phyloP scores from a whole-genome alignment of 164 flowering plant genomes.

The Berberis vulgaris region DNA sequence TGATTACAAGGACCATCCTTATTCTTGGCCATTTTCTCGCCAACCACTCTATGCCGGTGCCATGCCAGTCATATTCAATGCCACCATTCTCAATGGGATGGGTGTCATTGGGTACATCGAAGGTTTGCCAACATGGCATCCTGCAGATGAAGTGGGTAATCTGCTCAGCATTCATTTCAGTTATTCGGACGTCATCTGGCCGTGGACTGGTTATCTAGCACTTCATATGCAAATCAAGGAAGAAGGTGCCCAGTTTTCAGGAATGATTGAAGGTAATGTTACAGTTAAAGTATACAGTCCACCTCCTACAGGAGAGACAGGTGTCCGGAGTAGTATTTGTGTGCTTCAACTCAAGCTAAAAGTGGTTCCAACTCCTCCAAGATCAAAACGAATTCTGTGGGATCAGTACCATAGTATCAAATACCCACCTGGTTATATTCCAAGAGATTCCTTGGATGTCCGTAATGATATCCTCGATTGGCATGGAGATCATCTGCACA shows the following conservation, averaged over 20 bases:
- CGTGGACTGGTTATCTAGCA: conserved; percentile 97
- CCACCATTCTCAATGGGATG: conserved; percentile 96
- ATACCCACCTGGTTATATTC: conserved; percentile 98
- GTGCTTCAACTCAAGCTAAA: conserved; percentile 71
- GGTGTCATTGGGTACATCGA: conserved; percentile 89
- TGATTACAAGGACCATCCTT: conserved; percentile 86
- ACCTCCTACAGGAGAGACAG: conserved; percentile 60
- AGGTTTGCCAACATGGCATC: conserved; percentile 78
- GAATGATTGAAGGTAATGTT: conserved; percentile 87
- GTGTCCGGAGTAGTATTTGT: conserved; percentile 52
- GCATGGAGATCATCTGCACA: conserved; percentile 99
- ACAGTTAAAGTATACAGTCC: conserved; percentile 76
- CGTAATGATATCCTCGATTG: conserved; percentile 98
- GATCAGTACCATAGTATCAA: conserved; percentile 97
- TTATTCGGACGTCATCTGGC: conserved; percentile 90
- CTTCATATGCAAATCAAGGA: conserved; percentile 96
- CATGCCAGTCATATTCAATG: conserved; percentile 96
- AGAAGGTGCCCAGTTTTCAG: conserved; percentile 82
- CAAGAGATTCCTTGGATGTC: conserved; percentile 97
- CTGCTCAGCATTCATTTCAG: conserved; percentile 82
- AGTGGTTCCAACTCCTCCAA: conserved; percentile 85
- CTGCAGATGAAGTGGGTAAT: conserved; percentile 74
- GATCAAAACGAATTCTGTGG: conserved; percentile 79
- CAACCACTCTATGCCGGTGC: conserved; percentile 99
- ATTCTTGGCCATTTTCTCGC: conserved; percentile 98